Evolutionary conservation across 2,329 filamentous ascomycete species (phyloP).

Genomic region (Didymella glomerata): DNA sequence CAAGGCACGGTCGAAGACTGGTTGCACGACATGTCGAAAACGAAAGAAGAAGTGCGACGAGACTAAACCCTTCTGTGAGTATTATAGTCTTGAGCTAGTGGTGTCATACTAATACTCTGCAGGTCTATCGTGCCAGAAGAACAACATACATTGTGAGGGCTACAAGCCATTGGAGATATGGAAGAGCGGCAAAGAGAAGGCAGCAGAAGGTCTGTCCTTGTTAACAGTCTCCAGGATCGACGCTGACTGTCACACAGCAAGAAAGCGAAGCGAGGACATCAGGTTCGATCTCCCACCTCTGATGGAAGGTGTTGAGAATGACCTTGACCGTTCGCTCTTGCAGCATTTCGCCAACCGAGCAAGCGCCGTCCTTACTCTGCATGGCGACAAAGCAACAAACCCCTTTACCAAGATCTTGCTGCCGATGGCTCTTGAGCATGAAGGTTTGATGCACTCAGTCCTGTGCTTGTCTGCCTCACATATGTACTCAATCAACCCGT

Average conservation of each 20-base stretch:
- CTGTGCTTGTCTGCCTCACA: constrained; percentile 85
- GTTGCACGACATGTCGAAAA: constrained; percentile 66
- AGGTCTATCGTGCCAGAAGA: constrained; percentile 92
- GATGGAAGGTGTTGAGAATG: constrained; percentile 82
- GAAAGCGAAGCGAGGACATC: constrained; percentile 46
- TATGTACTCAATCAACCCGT: constrained; percentile 61
- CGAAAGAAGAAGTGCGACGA: constrained; percentile 69
- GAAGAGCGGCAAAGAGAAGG: constrained; percentile 82
- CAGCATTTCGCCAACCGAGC: constrained; percentile 83
- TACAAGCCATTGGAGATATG: constrained; percentile 87
- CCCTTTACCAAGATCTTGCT: constrained; percentile 86
- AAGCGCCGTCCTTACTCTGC: constrained; percentile 81
- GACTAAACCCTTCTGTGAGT: constrained; percentile 56
- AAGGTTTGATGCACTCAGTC: constrained; percentile 89
- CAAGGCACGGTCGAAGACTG: constrained; percentile 72
- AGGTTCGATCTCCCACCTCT: constrained; percentile 65
- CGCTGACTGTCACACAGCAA: constrained; percentile 40
- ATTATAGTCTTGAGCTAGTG: background rate
- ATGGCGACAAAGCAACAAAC: constrained; percentile 76
- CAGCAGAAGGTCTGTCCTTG: constrained; percentile 64
- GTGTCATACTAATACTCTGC: constrained; percentile 35
- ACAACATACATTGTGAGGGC: constrained; percentile 88
- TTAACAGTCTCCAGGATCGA: constrained; percentile 3
- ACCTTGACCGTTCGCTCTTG: constrained; percentile 80
- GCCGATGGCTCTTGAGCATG: constrained; percentile 80